phyloP scores from a whole-genome alignment of 148 eudicot species.

The Silene latifolia region DNA sequence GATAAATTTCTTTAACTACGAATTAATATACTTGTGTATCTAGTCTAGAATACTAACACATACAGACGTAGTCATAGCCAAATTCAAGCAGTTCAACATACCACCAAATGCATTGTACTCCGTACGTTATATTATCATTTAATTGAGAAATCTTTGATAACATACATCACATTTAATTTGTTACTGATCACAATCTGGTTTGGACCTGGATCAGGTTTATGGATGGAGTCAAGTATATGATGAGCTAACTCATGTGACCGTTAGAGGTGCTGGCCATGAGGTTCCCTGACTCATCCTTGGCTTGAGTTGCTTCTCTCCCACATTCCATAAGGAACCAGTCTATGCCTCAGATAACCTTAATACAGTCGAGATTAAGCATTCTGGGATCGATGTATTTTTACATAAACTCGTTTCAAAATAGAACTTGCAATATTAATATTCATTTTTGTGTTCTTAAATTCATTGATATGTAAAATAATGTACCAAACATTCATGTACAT shows the following conservation, averaged over 20 bases:
- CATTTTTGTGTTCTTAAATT: neutral
- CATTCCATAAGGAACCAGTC: conserved; percentile 28
- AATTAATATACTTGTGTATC: too few species aligned
- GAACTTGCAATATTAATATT: neutral
- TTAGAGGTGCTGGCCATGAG: conserved; percentile 36
- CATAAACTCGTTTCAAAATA: neutral
- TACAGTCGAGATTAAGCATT: neutral
- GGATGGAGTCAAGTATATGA: conserved; percentile 35
- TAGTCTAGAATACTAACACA: too few species aligned
- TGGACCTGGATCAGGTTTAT: conserved; percentile 18
- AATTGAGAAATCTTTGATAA: too few species aligned
- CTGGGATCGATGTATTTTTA: neutral
- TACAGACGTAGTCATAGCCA: too few species aligned
- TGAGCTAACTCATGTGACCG: conserved; percentile 33
- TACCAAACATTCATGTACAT: neutral
- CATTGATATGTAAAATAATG: conserved; percentile 4
- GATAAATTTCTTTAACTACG: too few species aligned
- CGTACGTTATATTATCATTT: too few species aligned
- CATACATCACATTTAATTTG: too few species aligned
- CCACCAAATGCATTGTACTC: too few species aligned
- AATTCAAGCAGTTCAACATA: too few species aligned
- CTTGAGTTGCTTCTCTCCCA: conserved; percentile 25
- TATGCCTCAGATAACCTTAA: conserved; percentile 29
- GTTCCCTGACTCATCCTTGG: conserved; percentile 27
- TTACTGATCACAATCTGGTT: neutral